phyloP scores from a whole-genome alignment of 345 rosid genomes.

The Eucalyptus erythrocorys region DNA sequence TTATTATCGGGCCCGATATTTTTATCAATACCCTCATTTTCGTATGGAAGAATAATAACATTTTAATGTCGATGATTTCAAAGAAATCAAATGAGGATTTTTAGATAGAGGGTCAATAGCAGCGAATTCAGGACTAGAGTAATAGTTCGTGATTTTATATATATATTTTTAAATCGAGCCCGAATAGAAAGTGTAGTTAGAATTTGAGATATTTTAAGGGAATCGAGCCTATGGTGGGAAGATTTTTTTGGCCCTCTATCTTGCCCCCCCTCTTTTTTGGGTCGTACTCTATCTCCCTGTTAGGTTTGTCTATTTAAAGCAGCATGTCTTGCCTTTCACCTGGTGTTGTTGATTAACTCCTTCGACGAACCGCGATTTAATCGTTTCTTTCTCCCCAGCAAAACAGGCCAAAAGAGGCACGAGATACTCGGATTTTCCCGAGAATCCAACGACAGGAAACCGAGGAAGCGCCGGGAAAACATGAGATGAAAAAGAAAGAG shows the following conservation, averaged over 20 bases:
- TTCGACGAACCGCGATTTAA: neutral
- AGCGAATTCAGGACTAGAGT: accelerated
- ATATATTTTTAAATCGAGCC: too few relatives aligned
- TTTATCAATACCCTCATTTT: neutral
- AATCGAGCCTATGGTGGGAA: neutral
- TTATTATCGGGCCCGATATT: accelerated
- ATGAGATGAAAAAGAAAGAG: neutral
- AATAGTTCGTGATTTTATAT: neutral
- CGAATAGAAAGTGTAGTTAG: neutral
- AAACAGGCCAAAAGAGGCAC: neutral
- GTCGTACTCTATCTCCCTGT: neutral
- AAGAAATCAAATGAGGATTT: neutral
- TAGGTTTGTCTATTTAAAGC: neutral
- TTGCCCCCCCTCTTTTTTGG: too few relatives aligned
- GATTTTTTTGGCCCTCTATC: neutral
- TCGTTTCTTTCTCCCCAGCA: neutral
- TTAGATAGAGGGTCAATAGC: accelerated
- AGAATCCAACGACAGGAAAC: neutral
- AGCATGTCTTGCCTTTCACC: neutral
- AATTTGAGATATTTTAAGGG: neutral
- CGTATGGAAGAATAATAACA: accelerated
- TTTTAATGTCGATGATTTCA: accelerated
- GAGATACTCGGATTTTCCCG: neutral
- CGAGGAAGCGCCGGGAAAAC: neutral
- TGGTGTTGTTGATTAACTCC: neutral